Evolutionary conservation across 495 filamentous ascomycete genomes (phyloP).

Genomic region (Lasiosphaeria ovina): DNA sequence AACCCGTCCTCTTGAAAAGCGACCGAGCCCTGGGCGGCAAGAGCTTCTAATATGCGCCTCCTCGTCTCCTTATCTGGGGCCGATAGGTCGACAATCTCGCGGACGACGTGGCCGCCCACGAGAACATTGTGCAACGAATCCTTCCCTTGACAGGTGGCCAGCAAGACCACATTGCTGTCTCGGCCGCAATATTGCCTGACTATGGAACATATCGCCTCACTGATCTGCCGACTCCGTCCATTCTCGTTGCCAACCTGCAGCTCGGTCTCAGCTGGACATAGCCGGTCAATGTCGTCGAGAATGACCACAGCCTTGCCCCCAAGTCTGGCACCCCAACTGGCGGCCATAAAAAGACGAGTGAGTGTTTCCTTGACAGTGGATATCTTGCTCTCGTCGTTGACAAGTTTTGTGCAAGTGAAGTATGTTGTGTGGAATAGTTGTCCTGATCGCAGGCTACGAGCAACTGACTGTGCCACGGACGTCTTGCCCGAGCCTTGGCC

Average conservation of each 20-base stretch:
- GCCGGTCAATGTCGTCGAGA: constrained; percentile 86
- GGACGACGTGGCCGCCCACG: constrained; percentile 74
- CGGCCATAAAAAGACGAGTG: constrained; percentile 76
- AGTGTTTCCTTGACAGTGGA: constrained; percentile 88
- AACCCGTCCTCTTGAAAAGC: constrained; percentile 38
- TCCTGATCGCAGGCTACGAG: constrained; percentile 61
- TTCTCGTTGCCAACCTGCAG: constrained; percentile 90
- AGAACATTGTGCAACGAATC: constrained; percentile 80
- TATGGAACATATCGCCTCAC: constrained; percentile 80
- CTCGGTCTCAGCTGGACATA: constrained; percentile 91
- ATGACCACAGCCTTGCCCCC: constrained; percentile 81
- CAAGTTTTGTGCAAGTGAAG: constrained; percentile 76
- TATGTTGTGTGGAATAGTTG: constrained; percentile 74
- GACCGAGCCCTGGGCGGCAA: constrained; percentile 50
- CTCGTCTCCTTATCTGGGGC: constrained; percentile 93
- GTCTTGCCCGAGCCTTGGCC: constrained; percentile 89
- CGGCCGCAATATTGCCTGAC: constrained; percentile 72
- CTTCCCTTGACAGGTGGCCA: constrained; percentile 91
- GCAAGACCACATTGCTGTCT: constrained; percentile 75
- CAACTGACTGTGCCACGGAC: constrained; percentile 60
- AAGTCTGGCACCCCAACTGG: constrained; percentile 82
- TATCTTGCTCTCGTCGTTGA: constrained; percentile 83
- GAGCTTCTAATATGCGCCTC: constrained; percentile 73
- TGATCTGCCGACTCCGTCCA: constrained; percentile 84
- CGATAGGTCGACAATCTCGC: constrained; percentile 79